Base-by-base conservation (phyloP, 305 asterid genomes). In the Solanum hybrid region DNA sequence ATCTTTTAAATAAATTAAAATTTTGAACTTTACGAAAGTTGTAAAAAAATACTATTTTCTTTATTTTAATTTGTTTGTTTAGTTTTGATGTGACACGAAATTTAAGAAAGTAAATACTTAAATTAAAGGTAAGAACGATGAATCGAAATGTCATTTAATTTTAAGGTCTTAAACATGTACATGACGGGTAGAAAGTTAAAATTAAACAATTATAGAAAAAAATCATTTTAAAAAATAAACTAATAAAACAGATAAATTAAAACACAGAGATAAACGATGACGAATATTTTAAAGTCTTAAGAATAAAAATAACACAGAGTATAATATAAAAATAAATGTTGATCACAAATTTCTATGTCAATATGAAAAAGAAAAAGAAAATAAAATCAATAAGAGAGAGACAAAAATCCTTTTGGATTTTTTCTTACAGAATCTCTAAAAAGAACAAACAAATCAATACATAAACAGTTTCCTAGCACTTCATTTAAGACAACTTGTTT, bases 341-440 rank as follows among this genome's bases (percentile, higher is more conserved):
- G 28, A 16, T 2, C 9, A 6, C 69, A 20, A 8, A 57, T 57
- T 20, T 57, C 11, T 20, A 24, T 69, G 3, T 14, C 28, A 13
- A 73, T 42, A 13, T 5, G 7, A 77, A 79, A 39, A 13, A 6
- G 35, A 6, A 12, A 24, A 80, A 80, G 33, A 31, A 31, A 31
- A 2, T 42, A 42, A 42, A 42, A 42, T 12, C 57, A 42, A 42
- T 42, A 42, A 12, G 57, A 42, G 13, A 77, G 34, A 80, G 86
- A 37, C 46, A 24, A 80, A 80, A 12, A 0, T 28, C 35, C 75
- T 80, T 89, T 46, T 26, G 10, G 35, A 28, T 3, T 31, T 42
- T 81, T 64, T 73, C 90, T 33, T 75, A 88, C 79, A 88, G 87
- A 83, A 82, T 90, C 87, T 90, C 89, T 46, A n/a, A 64, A 34